These are phyloP conservation scores for Apiospora saccharicola DNA, from an alignment of 2,329 filamentous ascomycete genomes.

Conservation along the genomic window DNA sequence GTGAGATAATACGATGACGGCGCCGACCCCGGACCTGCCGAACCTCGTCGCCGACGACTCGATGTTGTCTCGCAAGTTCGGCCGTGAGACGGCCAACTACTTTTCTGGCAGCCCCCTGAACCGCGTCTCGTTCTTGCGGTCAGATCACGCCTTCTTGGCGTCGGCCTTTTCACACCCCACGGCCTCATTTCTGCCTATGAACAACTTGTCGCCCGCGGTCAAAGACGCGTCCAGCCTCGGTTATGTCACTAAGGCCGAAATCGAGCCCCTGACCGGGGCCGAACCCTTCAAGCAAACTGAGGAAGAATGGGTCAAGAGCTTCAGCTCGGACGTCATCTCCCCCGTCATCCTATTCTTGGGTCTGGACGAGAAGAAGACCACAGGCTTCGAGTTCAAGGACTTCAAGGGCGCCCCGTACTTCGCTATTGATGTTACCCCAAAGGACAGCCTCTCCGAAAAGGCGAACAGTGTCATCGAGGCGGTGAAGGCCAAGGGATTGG, in stretches of 20 bases:
- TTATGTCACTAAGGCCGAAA: slow-evolving; percentile 72
- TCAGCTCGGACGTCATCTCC: slow-evolving; percentile 72
- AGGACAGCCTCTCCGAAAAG: slow-evolving; percentile 66
- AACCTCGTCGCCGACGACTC: slow-evolving; percentile 58
- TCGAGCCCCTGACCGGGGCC: slow-evolving; percentile 73
- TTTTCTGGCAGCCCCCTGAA: slow-evolving; percentile 82
- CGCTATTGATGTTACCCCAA: slow-evolving; percentile 85
- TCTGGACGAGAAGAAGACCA: slow-evolving; percentile 68
- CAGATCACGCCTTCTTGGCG: slow-evolving; percentile 73
- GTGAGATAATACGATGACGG: slow-evolving; percentile 37
- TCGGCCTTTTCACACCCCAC: slow-evolving; percentile 70
- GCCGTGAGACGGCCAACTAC: slow-evolving; percentile 83
- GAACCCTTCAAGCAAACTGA: slow-evolving; percentile 77
- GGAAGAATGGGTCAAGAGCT: slow-evolving; percentile 74
- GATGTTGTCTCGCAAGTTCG: slow-evolving; percentile 80
- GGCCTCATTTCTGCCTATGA: slow-evolving; percentile 79
- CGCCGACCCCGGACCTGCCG: slow-evolving; percentile 52
- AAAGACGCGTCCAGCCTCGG: slow-evolving; percentile 68
- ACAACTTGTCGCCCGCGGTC: slow-evolving; percentile 78
- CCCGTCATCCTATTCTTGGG: slow-evolving; percentile 87
- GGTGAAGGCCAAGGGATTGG: slow-evolving; percentile 66
- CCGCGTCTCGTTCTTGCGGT: slow-evolving; percentile 79
- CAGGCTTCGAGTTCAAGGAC: slow-evolving; percentile 67
- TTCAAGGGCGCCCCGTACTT: slow-evolving; percentile 88
- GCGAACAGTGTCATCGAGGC: slow-evolving; percentile 66